Conservation (phyloP, 192 early-diverging fungal species). For the Backusella luteola region DNA sequence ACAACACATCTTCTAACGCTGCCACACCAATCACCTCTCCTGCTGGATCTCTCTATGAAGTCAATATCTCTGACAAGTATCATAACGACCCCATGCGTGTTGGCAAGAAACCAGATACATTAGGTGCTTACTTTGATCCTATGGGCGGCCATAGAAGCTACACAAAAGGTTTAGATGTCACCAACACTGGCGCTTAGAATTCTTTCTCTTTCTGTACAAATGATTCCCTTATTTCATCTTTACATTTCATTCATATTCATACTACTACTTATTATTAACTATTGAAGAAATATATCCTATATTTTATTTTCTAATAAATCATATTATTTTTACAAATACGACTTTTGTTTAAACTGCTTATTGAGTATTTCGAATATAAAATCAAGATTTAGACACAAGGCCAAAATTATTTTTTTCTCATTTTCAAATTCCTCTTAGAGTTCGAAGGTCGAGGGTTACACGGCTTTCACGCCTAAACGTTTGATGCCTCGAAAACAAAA, state of each 20-base stretch:
- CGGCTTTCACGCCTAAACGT: not conserved
- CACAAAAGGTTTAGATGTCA: constrained; percentile 15
- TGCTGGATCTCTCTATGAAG: not conserved
- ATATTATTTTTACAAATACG: not conserved
- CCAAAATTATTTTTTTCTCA: not conserved
- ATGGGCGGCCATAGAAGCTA: constrained; percentile 20
- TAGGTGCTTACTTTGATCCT: constrained; percentile 20
- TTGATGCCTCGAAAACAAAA: not conserved
- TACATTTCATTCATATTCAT: not conserved
- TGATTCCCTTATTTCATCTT: not conserved
- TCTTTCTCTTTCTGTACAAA: not conserved
- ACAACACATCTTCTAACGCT: not conserved
- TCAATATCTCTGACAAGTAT: not conserved
- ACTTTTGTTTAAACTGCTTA: no score
- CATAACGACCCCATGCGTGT: constrained; percentile 22
- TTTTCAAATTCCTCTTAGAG: no score
- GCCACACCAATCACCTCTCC: constrained; percentile 4
- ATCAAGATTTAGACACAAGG: not conserved
- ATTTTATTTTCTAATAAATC: not conserved
- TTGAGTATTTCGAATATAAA: not conserved
- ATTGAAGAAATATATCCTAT: not conserved
- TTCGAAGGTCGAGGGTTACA: no score
- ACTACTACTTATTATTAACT: not conserved
- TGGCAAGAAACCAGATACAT: constrained; percentile 12
- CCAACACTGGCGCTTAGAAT: constrained; percentile 21